These are phyloP conservation scores for Stephania yunnanensis DNA, from an alignment of 164 flowering plant species.

Conservation along the genomic window DNA sequence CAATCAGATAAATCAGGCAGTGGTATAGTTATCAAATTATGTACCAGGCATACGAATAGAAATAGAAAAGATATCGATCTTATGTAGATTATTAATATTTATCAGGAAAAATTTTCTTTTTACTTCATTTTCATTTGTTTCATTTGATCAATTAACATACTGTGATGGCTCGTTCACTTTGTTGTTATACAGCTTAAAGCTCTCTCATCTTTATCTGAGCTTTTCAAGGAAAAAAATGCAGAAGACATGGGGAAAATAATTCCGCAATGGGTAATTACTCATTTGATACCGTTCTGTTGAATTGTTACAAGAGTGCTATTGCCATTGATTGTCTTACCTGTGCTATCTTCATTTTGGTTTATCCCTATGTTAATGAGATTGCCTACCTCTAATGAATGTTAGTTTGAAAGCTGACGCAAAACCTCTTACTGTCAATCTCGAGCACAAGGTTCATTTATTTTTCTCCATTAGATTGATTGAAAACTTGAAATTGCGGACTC, in stretches of 20 bases:
- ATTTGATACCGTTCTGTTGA: not conserved
- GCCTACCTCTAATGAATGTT: too few species aligned
- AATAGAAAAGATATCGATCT: not conserved
- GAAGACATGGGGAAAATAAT: constrained; percentile 58
- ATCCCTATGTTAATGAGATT: too few species aligned
- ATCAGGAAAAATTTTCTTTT: not conserved
- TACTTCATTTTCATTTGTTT: not conserved
- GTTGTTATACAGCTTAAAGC: constrained; percentile 74
- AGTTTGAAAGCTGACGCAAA: too few species aligned
- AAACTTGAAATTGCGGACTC: too few species aligned
- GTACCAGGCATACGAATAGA: not conserved
- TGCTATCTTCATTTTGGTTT: not conserved
- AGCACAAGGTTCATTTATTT: not conserved
- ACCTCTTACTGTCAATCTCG: not conserved
- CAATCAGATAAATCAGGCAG: too few species aligned
- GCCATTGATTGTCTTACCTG: not conserved
- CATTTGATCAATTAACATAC: not conserved
- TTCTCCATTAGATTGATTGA: too few species aligned
- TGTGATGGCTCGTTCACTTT: not conserved
- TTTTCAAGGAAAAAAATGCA: constrained; percentile 59
- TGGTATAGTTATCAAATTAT: too few species aligned
- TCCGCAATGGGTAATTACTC: constrained; percentile 77
- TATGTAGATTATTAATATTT: not conserved
- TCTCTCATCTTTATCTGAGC: constrained; percentile 51
- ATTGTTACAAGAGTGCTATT: not conserved